Evolutionary conservation across 495 filamentous ascomycete genomes (phyloP).

Genomic region (Neurospora cerealis): DNA sequence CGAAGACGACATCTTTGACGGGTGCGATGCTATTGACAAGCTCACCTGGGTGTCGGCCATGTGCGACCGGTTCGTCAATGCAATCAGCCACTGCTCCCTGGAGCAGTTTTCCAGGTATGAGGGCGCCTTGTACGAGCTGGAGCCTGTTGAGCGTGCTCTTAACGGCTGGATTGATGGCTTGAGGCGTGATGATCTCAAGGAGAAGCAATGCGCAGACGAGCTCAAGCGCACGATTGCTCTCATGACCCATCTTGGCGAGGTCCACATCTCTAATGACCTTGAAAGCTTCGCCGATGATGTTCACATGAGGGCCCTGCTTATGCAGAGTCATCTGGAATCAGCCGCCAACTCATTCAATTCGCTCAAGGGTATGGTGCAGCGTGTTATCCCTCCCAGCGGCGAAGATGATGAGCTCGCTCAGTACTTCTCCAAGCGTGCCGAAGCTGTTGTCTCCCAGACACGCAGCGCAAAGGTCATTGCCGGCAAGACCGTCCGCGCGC

Average conservation of each 20-base stretch:
- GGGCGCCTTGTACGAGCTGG: conserved; percentile 74
- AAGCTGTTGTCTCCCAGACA: conserved; percentile 61
- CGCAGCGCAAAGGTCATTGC: conserved; percentile 78
- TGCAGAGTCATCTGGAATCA: conserved; percentile 78
- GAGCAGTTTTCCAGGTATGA: conserved; percentile 69
- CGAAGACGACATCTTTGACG: conserved; percentile 66
- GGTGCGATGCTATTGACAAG: conserved; percentile 73
- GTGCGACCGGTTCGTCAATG: conserved; percentile 74
- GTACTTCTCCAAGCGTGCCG: conserved; percentile 60
- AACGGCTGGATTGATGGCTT: conserved; percentile 82
- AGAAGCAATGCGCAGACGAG: conserved; percentile 67
- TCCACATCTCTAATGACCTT: conserved; percentile 61
- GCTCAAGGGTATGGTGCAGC: conserved; percentile 53
- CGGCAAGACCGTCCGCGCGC: conserved; percentile 62
- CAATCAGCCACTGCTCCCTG: conserved; percentile 62
- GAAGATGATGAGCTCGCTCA: conserved; percentile 55
- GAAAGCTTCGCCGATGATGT: conserved; percentile 72
- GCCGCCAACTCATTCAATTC: conserved; percentile 57
- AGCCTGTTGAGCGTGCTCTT: conserved; percentile 82
- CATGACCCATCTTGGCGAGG: conserved; percentile 73
- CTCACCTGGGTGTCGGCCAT: conserved; percentile 73
- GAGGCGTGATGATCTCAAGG: conserved; percentile 77
- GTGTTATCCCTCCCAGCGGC: conserved; percentile 40
- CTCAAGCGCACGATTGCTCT: conserved; percentile 76
- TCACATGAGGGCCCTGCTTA: conserved; percentile 57